Evolutionary conservation across 225 moss, liverwort and hornwort genomes (phyloP).

Genomic region (Pseudisothecium myosuroides): DNA sequence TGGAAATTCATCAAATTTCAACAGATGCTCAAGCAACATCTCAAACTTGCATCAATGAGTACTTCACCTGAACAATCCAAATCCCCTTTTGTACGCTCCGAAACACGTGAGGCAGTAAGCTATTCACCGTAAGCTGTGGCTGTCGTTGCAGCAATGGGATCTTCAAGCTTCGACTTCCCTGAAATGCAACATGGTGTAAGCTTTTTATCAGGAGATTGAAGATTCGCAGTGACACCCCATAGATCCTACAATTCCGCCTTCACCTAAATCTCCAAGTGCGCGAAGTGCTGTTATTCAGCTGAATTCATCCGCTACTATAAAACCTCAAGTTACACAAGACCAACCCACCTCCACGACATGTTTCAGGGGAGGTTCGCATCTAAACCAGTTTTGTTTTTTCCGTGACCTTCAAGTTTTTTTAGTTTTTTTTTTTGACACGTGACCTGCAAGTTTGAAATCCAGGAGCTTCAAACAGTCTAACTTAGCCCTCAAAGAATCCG

Average conservation of each 20-base stretch:
- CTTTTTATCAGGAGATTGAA: neutral
- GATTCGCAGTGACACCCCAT: neutral
- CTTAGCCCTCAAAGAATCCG: neutral
- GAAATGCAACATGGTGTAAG: neutral
- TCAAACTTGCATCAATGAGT: neutral
- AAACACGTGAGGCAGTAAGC: neutral
- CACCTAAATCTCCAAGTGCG: neutral
- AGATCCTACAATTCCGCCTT: neutral
- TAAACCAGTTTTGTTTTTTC: too few species aligned
- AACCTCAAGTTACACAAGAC: neutral
- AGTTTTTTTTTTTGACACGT: too few species aligned
- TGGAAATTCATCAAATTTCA: neutral
- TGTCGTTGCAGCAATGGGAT: neutral
- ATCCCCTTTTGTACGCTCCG: neutral
- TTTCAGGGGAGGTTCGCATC: neutral
- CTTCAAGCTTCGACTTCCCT: neutral
- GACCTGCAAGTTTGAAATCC: neutral
- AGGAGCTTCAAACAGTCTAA: neutral
- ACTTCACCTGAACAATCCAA: neutral
- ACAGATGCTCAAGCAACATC: neutral
- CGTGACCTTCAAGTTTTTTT: too few species aligned
- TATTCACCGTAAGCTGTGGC: neutral
- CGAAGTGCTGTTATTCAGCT: neutral
- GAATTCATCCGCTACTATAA: neutral
- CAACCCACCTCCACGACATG: neutral